These are phyloP conservation scores for Punica granatum DNA, from an alignment of 345 rosid genomes.

Conservation along the genomic window DNA sequence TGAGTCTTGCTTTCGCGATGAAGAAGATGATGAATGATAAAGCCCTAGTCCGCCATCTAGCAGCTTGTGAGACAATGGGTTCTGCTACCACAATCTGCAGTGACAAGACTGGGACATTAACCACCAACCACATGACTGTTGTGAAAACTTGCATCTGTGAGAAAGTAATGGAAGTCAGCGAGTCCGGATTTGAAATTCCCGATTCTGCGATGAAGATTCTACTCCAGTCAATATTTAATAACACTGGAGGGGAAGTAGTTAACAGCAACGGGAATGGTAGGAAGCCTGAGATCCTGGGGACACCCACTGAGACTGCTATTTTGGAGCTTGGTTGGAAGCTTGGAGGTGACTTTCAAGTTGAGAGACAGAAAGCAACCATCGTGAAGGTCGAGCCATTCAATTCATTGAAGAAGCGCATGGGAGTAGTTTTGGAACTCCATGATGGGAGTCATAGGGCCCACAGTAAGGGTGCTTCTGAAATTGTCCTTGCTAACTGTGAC, in stretches of 20 bases:
- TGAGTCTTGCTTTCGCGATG: conserved; percentile 95
- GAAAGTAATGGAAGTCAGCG: conserved; percentile 40
- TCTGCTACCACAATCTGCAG: conserved; percentile 83
- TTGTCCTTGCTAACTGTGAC: conserved; percentile 65
- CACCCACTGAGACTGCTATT: conserved; percentile 92
- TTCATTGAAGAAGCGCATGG: conserved; percentile 83
- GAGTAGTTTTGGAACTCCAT: conserved; percentile 68
- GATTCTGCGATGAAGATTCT: conserved; percentile 44
- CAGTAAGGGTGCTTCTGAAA: conserved; percentile 90
- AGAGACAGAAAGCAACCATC: conserved; percentile 36
- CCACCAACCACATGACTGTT: conserved; percentile 81
- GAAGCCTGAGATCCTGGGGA: conserved; percentile 66
- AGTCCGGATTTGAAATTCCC: conserved; percentile 44
- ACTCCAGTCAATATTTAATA: conserved; percentile 70
- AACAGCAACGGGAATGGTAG: conserved; percentile 34
- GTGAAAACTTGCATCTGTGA: conserved; percentile 68
- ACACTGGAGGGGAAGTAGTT: conserved; percentile 92
- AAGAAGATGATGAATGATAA: conserved; percentile 92
- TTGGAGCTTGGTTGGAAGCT: conserved; percentile 75
- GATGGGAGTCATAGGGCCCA: conserved; percentile 54
- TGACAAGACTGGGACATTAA: conserved; percentile 89
- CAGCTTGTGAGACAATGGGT: conserved; percentile 97
- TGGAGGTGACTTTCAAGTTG: conserved; percentile 67
- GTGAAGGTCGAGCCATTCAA: conserved; percentile 90
- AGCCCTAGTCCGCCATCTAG: conserved; percentile 76